Percentiles rank a stretch among this genome's conserved stretches.
Conservation (phyloP, 2,329 filamentous ascomycete genomes). For the Phyllosticta capitalensis region DNA sequence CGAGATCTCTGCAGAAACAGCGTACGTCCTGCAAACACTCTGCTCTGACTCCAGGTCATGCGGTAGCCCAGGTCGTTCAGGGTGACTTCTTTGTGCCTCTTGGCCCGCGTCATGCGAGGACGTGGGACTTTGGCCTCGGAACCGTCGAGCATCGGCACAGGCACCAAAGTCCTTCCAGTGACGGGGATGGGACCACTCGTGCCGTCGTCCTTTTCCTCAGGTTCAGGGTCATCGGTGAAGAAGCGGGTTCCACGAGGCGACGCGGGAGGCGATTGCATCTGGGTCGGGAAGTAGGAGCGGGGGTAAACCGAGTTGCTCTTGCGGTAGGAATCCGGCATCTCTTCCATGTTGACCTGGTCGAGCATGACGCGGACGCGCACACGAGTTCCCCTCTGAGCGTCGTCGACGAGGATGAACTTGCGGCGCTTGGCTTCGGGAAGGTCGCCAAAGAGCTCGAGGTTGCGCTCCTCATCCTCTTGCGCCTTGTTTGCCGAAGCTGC, state of each 20-base stretch:
- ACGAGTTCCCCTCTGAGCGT: constrained; percentile 68
- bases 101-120: constrained; percentile 60
- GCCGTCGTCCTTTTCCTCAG: constrained; percentile 48
- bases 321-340: constrained; percentile 92
- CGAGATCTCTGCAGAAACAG: constrained; percentile 84
- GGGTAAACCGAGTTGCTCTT: constrained; percentile 84
- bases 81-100: constrained; percentile 73
- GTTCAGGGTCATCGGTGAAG: constrained; percentile 50
- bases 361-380: constrained; percentile 86
- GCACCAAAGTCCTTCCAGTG: constrained; percentile 38
- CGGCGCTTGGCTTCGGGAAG: constrained; percentile 83
- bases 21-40: constrained; percentile 77
- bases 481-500: constrained; percentile 35
- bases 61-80: constrained; percentile 89
- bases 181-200: constrained; percentile 33
- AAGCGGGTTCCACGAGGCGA: constrained; percentile 66
- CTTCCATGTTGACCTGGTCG: constrained; percentile 87
- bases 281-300: constrained; percentile 81
- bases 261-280: constrained; percentile 81
- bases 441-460: constrained; percentile 70
- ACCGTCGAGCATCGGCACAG: constrained; percentile 51
- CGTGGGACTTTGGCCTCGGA: constrained; percentile 63
- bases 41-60: constrained; percentile 93
- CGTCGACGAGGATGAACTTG: constrained; percentile 94
- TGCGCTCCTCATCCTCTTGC: constrained; percentile 49